Evolutionary conservation across 805 yeast genomes (phyloP).

Genomic region (Saccharomycopsis oosterbeekiorum): DNA sequence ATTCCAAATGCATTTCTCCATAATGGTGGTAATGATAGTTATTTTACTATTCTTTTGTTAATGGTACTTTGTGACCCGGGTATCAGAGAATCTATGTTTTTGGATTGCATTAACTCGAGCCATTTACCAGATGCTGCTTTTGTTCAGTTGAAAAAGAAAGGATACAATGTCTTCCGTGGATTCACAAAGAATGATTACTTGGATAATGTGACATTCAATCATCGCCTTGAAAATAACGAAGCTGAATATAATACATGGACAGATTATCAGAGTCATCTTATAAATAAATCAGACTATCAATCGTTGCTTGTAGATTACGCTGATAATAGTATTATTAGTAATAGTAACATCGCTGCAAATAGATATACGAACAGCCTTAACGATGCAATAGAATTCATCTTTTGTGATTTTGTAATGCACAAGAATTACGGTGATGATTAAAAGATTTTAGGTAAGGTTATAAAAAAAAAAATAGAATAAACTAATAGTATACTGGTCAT

Average conservation of each 20-base stretch:
- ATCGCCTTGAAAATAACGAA: not conserved
- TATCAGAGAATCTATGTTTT: conserved; percentile 21
- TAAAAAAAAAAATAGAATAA: not conserved
- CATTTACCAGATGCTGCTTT: not conserved
- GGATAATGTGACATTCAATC: not conserved
- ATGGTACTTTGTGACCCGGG: conserved; percentile 42
- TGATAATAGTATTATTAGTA: not conserved
- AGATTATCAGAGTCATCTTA: not conserved
- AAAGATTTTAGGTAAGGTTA: not conserved
- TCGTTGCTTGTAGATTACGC: not conserved
- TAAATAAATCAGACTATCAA: not conserved
- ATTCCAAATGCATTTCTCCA: conserved; percentile 54
- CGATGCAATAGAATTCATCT: not conserved
- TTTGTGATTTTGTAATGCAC: not conserved
- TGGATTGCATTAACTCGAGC: not conserved
- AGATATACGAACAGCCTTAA: not conserved
- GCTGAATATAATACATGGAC: not conserved
- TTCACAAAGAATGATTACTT: not conserved
- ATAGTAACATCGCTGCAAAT: not conserved
- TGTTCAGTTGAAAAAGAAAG: not conserved
- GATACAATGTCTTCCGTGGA: not conserved
- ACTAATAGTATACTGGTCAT: too few species aligned
- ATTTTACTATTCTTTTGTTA: conserved; percentile 46
- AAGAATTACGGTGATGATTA: not conserved
- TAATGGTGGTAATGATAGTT: conserved; percentile 67